Base-by-base conservation (phyloP, 2,329 filamentous ascomycete species). In the Aspergillus neotritici region DNA sequence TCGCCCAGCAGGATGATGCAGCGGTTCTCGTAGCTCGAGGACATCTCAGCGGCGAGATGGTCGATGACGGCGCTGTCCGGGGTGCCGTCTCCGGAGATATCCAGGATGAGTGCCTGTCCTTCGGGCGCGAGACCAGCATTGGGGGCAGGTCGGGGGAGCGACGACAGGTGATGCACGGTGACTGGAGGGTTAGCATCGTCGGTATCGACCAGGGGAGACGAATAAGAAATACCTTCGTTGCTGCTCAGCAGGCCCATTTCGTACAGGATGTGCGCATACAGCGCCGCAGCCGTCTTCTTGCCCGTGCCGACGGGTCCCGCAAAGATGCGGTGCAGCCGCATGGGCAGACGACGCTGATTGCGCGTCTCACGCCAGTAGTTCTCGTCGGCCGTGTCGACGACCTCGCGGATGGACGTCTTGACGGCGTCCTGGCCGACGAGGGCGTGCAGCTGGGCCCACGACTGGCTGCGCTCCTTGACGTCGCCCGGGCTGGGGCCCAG, bases 321-420 rank as follows among this genome's bases (percentile, higher is more conserved):
- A 35, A 55, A 55, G 12, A 54, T 39, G 10, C 53, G 42, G 34
- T 54, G 52, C 10, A 50, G 34, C n/a, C 47, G 42, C 6, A 54
- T 31, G 1, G 46, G 38, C 13, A 54, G 38, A 6, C 49, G 43
- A n/a, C 45, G 41, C 43, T 54, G 47, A 10, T 46, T 50, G 28
- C 43, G 46, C n/a, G 52, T 33, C 35, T 55, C 53, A 10, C 53
- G 42, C 32, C 45, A 43, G 35, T 54, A 54, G 28, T 55, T 55
- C 25, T 49, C 47, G 28, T 52, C 46, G 5, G 47, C 38, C 2
- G 37, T 44, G 16, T 51, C 49, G 12, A 54, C 33, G 1, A 55
- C 37, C 14, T 54, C 47, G 2, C 35, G 37, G 3, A 55, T 43
- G 5, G 50, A 48, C 8, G 45, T 37, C 42, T 53, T 52, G 34